Percentiles rank a stretch among this genome's conserved stretches.
These are phyloP conservation scores for Fomitopsis palustris DNA, from an alignment of 1,284 basidiomycete genomes.

Conservation along the genomic window DNA sequence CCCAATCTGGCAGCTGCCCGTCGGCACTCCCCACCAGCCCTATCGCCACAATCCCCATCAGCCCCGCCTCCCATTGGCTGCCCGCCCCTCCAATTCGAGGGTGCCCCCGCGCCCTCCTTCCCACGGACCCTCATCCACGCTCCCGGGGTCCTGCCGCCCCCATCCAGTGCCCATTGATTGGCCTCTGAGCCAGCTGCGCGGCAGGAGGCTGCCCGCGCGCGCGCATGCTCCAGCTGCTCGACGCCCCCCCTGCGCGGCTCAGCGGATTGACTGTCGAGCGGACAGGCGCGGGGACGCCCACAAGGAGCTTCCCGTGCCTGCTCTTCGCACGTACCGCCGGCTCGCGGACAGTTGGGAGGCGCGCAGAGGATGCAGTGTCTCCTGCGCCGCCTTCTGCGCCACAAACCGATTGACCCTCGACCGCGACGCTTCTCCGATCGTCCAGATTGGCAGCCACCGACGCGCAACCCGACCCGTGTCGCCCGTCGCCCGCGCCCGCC, in stretches of 20 bases:
- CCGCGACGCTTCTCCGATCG: neutral
- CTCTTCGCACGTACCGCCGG: constrained; percentile 1
- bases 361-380: constrained; percentile 1
- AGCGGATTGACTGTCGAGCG: neutral
- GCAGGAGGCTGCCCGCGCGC: neutral
- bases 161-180: too few relatives aligned
- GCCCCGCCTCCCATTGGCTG: constrained; percentile 15
- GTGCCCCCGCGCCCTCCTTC: constrained; percentile 18
- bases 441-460: constrained; percentile 1
- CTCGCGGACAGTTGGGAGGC: neutral
- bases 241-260: neutral
- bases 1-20: constrained; percentile 14
- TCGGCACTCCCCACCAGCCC: constrained; percentile 18
- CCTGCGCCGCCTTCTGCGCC: constrained; percentile 7
- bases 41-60: constrained; percentile 15
- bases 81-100: constrained; percentile 19
- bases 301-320: neutral
- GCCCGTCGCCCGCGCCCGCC: neutral
- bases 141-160: constrained; percentile 6
- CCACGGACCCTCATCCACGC: constrained; percentile 12
- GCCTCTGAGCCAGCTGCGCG: too few relatives aligned
- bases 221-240: neutral
- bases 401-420: constrained; percentile 6
- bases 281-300: neutral
- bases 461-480: neutral